Base-by-base conservation (phyloP, 2,329 filamentous ascomycete species). In the Colletotrichum salicis region DNA sequence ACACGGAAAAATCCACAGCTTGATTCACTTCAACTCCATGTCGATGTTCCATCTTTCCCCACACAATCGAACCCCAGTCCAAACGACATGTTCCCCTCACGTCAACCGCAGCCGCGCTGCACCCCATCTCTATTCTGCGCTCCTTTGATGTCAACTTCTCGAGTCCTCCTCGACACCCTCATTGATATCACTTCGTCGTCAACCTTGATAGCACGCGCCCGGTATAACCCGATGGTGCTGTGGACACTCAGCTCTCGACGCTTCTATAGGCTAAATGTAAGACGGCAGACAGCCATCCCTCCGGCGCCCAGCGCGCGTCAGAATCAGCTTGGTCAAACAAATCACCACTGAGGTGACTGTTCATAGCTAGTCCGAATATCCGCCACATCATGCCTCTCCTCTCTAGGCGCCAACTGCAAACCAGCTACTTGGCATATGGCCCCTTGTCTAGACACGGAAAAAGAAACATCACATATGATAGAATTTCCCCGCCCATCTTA, bases 171-270 rank as follows among this genome's bases (percentile, higher is more conserved):
- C 13, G 13, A 27, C 29, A 27, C 48, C 37, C 22, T 51, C 12
- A 24, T 55, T 11, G 31, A 57, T 19, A 12, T 6, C n/a, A 41
- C 52, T 24, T 41, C 19, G 41, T 45, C 45, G 35, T 56, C n/a
- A 7, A 12, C n/a, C 24, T 11, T 35, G 10, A 60, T 58, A 29
- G 24, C 52, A 41, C 51, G 22, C 22, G 24, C 12, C 69, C 70
- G 70, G 60, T 12, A 72, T 64, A 33, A 33, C 66, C 70, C 70
- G 70, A 72, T 70, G 66, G 67, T 69, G 70, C 45, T 29, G 59
- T 68, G 48, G 48, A 10, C 55, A 61, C 31, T 48, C 55, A 37
- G 54, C 27, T 33, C 54, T 65, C 27, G 31, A 12, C 15, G 10
- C 10, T 10, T 48, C 27, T 29, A 65, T 61, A 72, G 66, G 60